A percentile compares a stretch with the other conserved stretches of the same genome.
These are phyloP conservation scores for Sanghuangporus baumii DNA, from an alignment of 1,284 basidiomycete species.

Conservation along the genomic window DNA sequence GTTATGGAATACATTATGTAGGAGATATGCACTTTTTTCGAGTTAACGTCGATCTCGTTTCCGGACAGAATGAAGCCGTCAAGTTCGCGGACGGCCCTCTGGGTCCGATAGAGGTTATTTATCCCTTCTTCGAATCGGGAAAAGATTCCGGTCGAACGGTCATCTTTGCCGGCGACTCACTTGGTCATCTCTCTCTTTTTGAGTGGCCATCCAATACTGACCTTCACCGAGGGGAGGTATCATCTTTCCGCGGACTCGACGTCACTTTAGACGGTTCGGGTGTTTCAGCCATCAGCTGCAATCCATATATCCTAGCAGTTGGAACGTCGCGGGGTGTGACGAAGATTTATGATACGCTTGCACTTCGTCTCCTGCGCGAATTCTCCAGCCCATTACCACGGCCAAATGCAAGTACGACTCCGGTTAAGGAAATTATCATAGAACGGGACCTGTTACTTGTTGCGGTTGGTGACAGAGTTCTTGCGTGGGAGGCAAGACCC, in stretches of 20 bases:
- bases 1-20: conserved; percentile 29
- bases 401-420: conserved; percentile 36
- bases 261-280: conserved; percentile 42
- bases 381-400: conserved; percentile 46
- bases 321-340: conserved; percentile 62
- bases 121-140: conserved; percentile 13
- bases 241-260: conserved; percentile 44
- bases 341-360: conserved; percentile 63
- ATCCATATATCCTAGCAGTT: conserved; percentile 49
- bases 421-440: conserved; percentile 59
- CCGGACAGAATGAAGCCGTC: conserved; percentile 22
- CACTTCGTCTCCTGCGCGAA: conserved; percentile 47
- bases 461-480: conserved; percentile 55
- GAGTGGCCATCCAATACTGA: conserved; percentile 4
- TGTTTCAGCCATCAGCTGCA: conserved; percentile 60
- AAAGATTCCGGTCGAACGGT: conserved; percentile 20
- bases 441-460: conserved; percentile 60
- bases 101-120: conserved; percentile 19
- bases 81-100: conserved; percentile 20
- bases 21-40: conserved; percentile 46
- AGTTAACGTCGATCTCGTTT: conserved; percentile 29
- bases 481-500: conserved; percentile 65
- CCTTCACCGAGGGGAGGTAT: conserved; percentile 19
- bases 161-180: conserved; percentile 47
- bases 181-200: conserved; percentile 30